Conservation (phyloP, 495 filamentous ascomycete species). For the Hypoxylon cercidicola region DNA sequence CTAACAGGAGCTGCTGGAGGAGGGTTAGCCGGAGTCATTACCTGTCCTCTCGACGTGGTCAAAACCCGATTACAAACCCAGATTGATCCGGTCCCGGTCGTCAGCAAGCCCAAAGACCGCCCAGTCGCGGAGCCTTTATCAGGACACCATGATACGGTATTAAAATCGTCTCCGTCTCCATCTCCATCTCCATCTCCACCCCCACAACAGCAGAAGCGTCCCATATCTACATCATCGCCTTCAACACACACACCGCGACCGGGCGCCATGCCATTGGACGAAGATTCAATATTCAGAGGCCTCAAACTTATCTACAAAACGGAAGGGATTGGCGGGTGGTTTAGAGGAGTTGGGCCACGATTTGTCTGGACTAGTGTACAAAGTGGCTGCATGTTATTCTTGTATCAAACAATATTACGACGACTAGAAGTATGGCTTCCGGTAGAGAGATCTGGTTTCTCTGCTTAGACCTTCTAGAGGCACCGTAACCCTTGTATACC, state of each 20-base stretch:
- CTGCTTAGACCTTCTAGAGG: constrained; percentile 21
- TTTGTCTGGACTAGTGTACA: constrained; percentile 98
- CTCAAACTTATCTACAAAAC: constrained; percentile 86
- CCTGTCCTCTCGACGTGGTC: constrained; percentile 95
- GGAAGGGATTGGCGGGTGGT: constrained; percentile 90
- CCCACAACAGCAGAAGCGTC: constrained; percentile 62
- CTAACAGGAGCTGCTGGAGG: constrained; percentile 91
- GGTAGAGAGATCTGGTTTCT: constrained; percentile 45
- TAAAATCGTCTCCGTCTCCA: constrained; percentile 29
- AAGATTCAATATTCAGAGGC: constrained; percentile 86
- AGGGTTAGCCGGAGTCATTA: constrained; percentile 92
- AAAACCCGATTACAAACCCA: constrained; percentile 99
- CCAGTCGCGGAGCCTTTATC: constrained; percentile 24
- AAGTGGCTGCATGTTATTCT: constrained; percentile 94
- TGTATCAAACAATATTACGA: constrained; percentile 89
- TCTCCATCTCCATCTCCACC: constrained; percentile 42
- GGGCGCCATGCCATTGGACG: constrained; percentile 80
- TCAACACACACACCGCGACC: constrained; percentile 80
- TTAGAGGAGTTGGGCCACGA: constrained; percentile 92
- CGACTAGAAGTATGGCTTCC: constrained; percentile 69
- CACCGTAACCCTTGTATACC: constrained; percentile 5
- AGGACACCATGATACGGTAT: constrained; percentile 25
- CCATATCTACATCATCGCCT: constrained; percentile 87
- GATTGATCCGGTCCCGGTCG: constrained; percentile 62
- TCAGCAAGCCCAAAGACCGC: constrained; percentile 39